A percentile compares a stretch with the other conserved stretches of the same genome.
Conservation (phyloP, 805 yeast genomes). For the Wickerhamiella kazuoi region DNA sequence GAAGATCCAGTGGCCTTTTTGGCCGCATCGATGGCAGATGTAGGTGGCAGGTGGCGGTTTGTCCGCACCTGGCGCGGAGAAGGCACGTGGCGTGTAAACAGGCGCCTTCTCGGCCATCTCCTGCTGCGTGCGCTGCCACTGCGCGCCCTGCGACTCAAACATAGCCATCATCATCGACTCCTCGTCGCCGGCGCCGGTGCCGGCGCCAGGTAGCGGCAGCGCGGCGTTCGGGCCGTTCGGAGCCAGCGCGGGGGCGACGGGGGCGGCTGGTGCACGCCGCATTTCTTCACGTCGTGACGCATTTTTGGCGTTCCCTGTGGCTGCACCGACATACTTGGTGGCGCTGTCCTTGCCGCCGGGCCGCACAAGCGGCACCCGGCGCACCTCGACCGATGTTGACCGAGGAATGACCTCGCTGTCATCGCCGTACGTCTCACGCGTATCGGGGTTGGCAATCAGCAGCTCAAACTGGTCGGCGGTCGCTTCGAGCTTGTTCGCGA, state of each 20-base stretch:
- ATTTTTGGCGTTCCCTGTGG: conserved; percentile 21
- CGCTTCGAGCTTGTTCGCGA: conserved; percentile 60
- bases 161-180: conserved; percentile 77
- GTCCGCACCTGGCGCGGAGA: conserved; percentile 23
- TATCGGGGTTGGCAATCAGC: conserved; percentile 50
- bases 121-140: conserved; percentile 90
- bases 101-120: conserved; percentile 59
- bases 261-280: conserved; percentile 4
- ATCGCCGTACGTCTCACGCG: conserved; percentile 59
- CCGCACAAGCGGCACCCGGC: conserved; percentile 53
- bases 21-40: conserved; percentile 92
- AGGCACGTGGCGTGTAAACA: conserved; percentile 6
- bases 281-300: conserved; percentile 22
- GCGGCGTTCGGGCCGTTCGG: conserved; percentile 16
- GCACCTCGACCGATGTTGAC: conserved; percentile 65
- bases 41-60: conserved; percentile 90
- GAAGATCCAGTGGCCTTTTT: conserved; percentile 87
- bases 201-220: no score
- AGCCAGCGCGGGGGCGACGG: conserved; percentile 8
- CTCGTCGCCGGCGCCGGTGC: conserved; percentile 35
- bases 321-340: conserved; percentile 37
- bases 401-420: conserved; percentile 86
- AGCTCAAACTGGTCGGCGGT: conserved; percentile 68
- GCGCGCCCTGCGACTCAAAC: conserved; percentile 86
- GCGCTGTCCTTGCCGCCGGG: conserved; percentile 33